Evolutionary conservation across 2,329 filamentous ascomycete genomes (phyloP).

Genomic region (Claviceps purpurea): DNA sequence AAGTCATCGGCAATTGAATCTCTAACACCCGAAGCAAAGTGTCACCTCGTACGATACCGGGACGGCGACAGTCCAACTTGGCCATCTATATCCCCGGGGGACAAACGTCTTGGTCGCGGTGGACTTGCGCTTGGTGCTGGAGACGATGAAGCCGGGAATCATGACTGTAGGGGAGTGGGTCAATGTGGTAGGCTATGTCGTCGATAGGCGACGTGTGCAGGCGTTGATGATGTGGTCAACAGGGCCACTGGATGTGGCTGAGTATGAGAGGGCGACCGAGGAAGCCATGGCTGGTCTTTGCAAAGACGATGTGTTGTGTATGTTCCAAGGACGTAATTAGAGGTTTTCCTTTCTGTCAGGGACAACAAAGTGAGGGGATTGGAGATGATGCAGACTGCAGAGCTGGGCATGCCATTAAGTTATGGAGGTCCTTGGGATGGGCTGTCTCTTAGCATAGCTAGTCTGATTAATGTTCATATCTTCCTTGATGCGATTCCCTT

Average conservation of each 20-base stretch:
- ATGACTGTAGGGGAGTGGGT: slow-evolving; percentile 71
- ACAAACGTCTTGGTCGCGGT: slow-evolving; percentile 42
- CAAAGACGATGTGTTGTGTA: too few relatives aligned
- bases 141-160: slow-evolving; percentile 47
- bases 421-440: too few relatives aligned
- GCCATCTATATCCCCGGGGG: slow-evolving; percentile 48
- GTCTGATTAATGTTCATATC: too few relatives aligned
- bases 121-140: slow-evolving; percentile 58
- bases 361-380: too few relatives aligned
- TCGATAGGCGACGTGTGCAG: slow-evolving; percentile 40
- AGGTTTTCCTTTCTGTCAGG: too few relatives aligned
- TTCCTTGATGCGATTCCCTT: too few relatives aligned
- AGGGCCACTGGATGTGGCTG: slow-evolving; percentile 54
- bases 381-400: too few relatives aligned
- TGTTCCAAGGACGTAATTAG: too few relatives aligned
- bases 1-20: too few relatives aligned
- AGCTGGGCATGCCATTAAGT: too few relatives aligned
- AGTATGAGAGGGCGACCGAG: slow-evolving; percentile 52
- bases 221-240: slow-evolving; percentile 68
- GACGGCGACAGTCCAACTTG: slow-evolving; percentile 50
- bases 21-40: slow-evolving; percentile 18
- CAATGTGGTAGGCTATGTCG: slow-evolving; percentile 75
- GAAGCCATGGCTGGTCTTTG: slow-evolving; percentile 10
- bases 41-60: slow-evolving; percentile 36
- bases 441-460: too few relatives aligned